These are phyloP conservation scores for Sporobolomyces pararoseus DNA, from an alignment of 768 basidiomycete species.

Conservation along the genomic window DNA sequence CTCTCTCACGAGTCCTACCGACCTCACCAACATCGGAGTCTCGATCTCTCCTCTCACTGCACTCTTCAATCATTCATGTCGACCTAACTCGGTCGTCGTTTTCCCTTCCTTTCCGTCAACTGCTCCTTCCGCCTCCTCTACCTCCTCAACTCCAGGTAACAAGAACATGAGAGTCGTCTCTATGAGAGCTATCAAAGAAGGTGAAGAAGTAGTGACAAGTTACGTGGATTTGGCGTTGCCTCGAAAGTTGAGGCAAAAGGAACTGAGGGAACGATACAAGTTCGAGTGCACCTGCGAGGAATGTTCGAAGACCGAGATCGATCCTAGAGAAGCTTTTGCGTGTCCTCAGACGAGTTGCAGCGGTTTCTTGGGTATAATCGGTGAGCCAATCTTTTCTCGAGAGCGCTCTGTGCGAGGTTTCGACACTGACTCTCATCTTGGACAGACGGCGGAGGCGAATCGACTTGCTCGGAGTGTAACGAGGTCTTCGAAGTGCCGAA, in stretches of 20 bases:
- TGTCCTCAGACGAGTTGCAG: conserved; percentile 51
- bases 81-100: conserved; percentile 84
- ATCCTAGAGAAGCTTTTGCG: conserved; percentile 65
- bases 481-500: neutral
- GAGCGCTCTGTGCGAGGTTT: neutral
- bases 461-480: neutral
- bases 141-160: neutral
- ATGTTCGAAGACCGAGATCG: conserved; percentile 49
- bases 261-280: conserved; percentile 68
- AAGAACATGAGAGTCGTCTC: conserved; percentile 64
- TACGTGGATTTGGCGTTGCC: conserved; percentile 84
- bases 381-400: conserved; percentile 17
- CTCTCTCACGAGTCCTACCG: conserved; percentile 69
- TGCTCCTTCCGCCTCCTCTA: neutral
- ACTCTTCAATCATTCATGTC: conserved; percentile 76
- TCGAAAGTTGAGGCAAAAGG: conserved; percentile 55
- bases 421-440: neutral
- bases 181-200: conserved; percentile 60
- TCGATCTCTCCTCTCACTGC: conserved; percentile 76
- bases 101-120: conserved; percentile 58
- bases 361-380: conserved; percentile 10
- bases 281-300: conserved; percentile 66
- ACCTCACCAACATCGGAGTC: conserved; percentile 72
- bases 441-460: neutral
- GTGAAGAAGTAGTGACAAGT: conserved; percentile 76